Percentiles rank a stretch among this genome's conserved stretches.
Conservation (phyloP, 2,329 filamentous ascomycete species). For the Aureobasidium sp. region DNA sequence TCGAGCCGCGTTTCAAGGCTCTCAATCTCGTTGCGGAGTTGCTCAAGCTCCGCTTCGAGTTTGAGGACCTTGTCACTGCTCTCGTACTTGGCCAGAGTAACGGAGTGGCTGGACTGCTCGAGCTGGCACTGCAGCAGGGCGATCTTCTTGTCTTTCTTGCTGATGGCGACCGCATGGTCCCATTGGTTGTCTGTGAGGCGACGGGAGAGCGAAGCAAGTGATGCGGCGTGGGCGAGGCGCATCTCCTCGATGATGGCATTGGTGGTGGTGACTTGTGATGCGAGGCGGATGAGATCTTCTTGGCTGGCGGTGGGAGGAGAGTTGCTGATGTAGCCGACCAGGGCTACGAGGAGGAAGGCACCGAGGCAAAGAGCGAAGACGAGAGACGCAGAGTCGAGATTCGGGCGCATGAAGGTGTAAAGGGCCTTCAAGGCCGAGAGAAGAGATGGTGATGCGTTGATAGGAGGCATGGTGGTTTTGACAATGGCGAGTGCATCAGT, state of each 20-base stretch:
- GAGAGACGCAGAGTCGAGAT: not conserved
- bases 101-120: not conserved
- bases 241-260: not conserved
- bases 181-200: not conserved
- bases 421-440: not conserved
- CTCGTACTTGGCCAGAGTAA: not conserved
- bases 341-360: not conserved
- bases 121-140: not conserved
- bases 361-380: not conserved
- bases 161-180: no score
- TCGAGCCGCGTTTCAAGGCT: not conserved
- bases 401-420: not conserved
- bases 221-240: not conserved
- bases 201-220: not conserved
- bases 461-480: not conserved
- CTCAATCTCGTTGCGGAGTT: not conserved
- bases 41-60: not conserved
- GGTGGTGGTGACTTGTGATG: not conserved
- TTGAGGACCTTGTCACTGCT: not conserved
- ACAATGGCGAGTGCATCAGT: not conserved
- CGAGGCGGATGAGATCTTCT: not conserved
- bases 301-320: not conserved
- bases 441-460: not conserved
- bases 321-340: not conserved
- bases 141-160: not conserved